Base-by-base conservation (phyloP, 495 filamentous ascomycete species). In the Penicillium roqueforti region DNA sequence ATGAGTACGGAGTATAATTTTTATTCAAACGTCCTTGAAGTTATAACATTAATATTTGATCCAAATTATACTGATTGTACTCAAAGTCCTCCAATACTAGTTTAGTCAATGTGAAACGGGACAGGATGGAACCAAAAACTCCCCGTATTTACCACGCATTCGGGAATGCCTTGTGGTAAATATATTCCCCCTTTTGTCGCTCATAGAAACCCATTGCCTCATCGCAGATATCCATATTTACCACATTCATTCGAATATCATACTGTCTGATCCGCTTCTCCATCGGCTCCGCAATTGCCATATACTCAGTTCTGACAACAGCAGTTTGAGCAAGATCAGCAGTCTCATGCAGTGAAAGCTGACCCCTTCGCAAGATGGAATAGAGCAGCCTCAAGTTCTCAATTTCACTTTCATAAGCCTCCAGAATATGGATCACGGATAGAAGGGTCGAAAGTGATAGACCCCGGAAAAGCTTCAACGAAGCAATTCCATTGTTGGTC, bases 381-480 rank as follows among this genome's bases (percentile, higher is more conserved):
- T 60, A 67, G 32, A 67, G 38, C 13, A 47, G 9, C 3, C 47
- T n/a, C n/a, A 64, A 19, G 20, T 43, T 44, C 0, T 9, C 18
- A 20, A 67, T 61, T 50, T 67, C 63, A 16, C 50, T 55, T 22
- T 57, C 51, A 47, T 64, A 64, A 8, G 50, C 58, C 23, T 57
- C 46, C 43, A 67, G 28, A 25, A 61, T 51, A 1, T 64, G 52
- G 7, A 64, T 18, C 10, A 67, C 53, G 5, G 61, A 53, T 26
- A 57, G 34, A 6, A 67, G 58, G n/a, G 54, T 60, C n/a, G 44
- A 54, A 26, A 62, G 11, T 3, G 54, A 58, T 9, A 63, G 32
- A 9, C 41, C 39, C 7, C 50, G 54, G 36, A 50, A 66, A 7
- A 66, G 44, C 19, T 57, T 60, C 18, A 66, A n/a, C 0, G 42